Conservation (phyloP, 345 rosid genomes). For the Moricandia arvensis region DNA sequence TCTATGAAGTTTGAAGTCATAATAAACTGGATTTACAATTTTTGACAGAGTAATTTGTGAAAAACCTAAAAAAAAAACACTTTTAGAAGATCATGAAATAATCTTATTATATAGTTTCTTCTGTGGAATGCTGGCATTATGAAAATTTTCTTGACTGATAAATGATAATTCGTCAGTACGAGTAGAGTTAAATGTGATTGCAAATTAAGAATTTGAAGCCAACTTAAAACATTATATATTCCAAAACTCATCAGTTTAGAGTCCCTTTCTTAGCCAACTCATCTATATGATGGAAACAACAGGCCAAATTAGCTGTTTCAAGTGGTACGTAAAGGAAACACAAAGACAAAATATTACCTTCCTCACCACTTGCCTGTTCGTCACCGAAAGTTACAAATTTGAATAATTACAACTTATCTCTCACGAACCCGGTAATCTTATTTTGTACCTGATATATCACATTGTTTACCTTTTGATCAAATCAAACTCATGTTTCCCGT, state of each 20-base stretch:
- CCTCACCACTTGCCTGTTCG: neutral
- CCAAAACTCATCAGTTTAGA: neutral
- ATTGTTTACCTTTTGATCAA: neutral
- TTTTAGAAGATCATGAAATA: no score
- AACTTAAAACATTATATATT: neutral
- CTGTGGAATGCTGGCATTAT: neutral
- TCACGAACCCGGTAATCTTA: neutral
- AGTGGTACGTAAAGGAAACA: neutral
- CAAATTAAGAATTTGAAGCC: neutral
- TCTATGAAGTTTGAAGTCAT: no score
- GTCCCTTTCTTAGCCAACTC: neutral
- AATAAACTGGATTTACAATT: neutral
- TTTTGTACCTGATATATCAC: neutral
- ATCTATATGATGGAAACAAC: neutral
- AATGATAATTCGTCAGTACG: neutral
- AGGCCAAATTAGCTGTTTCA: neutral
- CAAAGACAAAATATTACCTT: neutral
- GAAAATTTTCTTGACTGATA: neutral
- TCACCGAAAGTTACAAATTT: neutral
- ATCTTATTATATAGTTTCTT: neutral
- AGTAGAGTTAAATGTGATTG: neutral
- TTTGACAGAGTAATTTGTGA: no score
- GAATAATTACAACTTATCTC: neutral
- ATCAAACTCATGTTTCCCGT: neutral
- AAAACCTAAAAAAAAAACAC: no score